Conservation (phyloP, 257 asterid genomes). For the Solanum ahanhuiri region DNA sequence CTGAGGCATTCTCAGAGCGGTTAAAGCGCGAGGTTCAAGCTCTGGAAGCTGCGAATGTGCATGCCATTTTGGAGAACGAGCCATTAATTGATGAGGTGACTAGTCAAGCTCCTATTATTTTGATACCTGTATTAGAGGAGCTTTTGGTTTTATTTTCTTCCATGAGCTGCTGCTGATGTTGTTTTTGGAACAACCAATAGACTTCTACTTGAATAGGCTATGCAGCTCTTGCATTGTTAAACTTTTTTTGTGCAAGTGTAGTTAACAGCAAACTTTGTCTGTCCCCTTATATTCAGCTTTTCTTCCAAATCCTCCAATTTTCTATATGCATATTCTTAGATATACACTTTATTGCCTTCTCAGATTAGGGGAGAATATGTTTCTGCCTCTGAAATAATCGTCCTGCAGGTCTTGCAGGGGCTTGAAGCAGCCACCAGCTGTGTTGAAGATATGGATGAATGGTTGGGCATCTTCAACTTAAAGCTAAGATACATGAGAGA, state of each 20-base stretch:
- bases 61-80: conserved; percentile 90
- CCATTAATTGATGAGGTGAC: conserved; percentile 71
- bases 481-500: conserved; percentile 99
- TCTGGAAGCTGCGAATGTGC: conserved; percentile 97
- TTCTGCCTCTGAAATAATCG: conserved; percentile 7
- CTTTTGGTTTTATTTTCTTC: neutral
- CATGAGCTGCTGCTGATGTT: neutral
- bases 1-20: conserved; percentile 97
- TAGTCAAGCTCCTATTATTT: neutral
- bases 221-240: neutral
- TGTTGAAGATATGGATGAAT: conserved; percentile 98
- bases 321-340: neutral
- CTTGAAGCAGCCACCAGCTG: conserved; percentile 72
- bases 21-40: conserved; percentile 98
- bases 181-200: neutral
- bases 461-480: conserved; percentile 88
- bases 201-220: neutral
- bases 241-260: neutral
- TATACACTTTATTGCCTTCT: neutral
- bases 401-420: conserved; percentile 76
- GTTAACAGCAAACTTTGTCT: neutral
- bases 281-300: neutral
- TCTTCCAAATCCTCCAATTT: neutral
- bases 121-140: neutral
- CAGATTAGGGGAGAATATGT: neutral